Evolutionary conservation across 345 rosid genomes (phyloP), one percentile per base, ranked within the genome.

Genomic region (Euphorbia tirucalli): DNA sequence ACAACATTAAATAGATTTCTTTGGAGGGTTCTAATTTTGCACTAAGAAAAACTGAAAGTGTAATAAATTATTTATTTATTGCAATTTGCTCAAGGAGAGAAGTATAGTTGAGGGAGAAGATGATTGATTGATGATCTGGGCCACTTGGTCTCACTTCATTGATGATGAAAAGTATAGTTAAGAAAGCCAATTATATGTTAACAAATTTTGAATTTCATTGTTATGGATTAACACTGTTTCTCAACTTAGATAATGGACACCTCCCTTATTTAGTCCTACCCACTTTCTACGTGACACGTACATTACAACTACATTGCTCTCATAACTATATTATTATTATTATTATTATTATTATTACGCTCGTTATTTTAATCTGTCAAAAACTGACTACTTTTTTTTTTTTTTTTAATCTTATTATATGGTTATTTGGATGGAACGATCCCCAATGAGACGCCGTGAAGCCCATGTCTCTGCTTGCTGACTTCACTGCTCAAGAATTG

Each of bases 281-380:
- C 79, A 67, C 75, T 79, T 58, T 6, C 39, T 67, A 48, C 58
- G 22, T 64, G 77, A 79, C 87, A 74, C 78, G 71, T 81, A 39
- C 52, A 77, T 63, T 13, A 25, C 57, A 16, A 35, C 2, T n/a
- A n/a, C n/a, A n/a, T n/a, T n/a, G n/a, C n/a, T n/a, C n/a, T n/a
- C n/a, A n/a, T n/a, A n/a, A n/a, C n/a, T n/a, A n/a, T n/a, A n/a
- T n/a, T n/a, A n/a, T n/a, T n/a, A n/a, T n/a, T n/a, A n/a, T n/a
- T n/a, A n/a, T n/a, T n/a, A n/a, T n/a, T n/a, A n/a, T n/a, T n/a
- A n/a, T n/a, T n/a, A n/a, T n/a, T n/a, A n/a, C n/a, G n/a, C n/a
- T n/a, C n/a, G n/a, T n/a, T n/a, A n/a, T n/a, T n/a, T n/a, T n/a
- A n/a, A n/a, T n/a, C n/a, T n/a, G n/a, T n/a, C n/a, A n/a, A n/a